Base-by-base conservation (phyloP, 495 filamentous ascomycete species). In the Cercophora sp. region DNA sequence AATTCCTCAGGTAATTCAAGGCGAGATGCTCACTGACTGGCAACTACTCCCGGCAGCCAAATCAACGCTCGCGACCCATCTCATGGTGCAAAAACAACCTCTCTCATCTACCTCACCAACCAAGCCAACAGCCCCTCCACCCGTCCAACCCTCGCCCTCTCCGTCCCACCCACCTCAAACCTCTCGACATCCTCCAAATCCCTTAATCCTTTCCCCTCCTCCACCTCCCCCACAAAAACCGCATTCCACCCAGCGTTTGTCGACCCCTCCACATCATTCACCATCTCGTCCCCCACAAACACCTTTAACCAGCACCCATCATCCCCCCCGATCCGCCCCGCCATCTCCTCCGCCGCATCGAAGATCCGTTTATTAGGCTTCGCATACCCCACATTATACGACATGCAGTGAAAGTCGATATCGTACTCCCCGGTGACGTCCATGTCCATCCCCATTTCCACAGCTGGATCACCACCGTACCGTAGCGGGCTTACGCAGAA, bases 281-380 rank as follows among this genome's bases (percentile, higher is more conserved):
- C 58, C 2, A 71, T 60, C 41, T 87, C 80, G 64, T 92, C 86
- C 0, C 88, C 88, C 9, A 89, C 74, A 63, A 89, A 84, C 0
- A 89, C 54, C 57, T 69, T 75, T 9, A 69, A 60, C 70, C 78
- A 83, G 11, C 26, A 10, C 15, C 42, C 42, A 45, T 6, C 24
- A 8, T 4, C 32, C 13, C 10, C 36, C 0, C 1, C 10, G 8
- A 54, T 10, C 19, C 8, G 35, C n/a, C 26, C 35, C 24, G 77
- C 74, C 55, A 75, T 66, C 1, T 67, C 60, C 51, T 69, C 72
- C 1, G 84, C 86, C 10, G 83, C 78, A 24, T 81, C 69, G 53
- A 87, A 93, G 26, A 91, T 86, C 13, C 67, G 19, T 5, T 50
- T 59, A 57, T 80, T 68, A 1, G 88, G 88, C 66, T 93, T 93